Evolutionary conservation across 2,329 filamentous ascomycete genomes (phyloP).

Genomic region (Rutstroemia sydowiana): DNA sequence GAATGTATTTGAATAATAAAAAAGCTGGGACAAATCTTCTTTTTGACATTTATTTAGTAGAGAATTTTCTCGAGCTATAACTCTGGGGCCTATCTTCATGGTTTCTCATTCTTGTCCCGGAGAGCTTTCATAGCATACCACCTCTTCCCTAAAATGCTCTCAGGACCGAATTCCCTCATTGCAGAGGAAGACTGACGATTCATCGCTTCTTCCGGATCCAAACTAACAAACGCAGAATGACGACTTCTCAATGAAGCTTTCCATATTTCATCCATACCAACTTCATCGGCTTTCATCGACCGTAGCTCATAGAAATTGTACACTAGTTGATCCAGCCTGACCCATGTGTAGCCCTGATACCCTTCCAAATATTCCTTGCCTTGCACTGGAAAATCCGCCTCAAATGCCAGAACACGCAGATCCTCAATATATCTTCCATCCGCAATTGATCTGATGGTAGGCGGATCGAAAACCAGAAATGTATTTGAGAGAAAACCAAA

Average conservation of each 20-base stretch:
- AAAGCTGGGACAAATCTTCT: no score
- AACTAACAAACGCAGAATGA: constrained; percentile 6
- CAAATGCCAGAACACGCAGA: neutral
- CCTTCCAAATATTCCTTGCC: neutral
- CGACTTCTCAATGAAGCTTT: constrained; percentile 1
- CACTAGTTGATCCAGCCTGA: neutral
- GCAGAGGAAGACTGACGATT: neutral
- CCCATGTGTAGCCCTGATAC: neutral
- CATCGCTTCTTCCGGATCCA: constrained; percentile 7
- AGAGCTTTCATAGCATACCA: neutral
- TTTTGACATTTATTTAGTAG: no score
- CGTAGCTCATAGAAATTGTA: constrained; percentile 10
- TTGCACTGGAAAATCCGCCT: neutral
- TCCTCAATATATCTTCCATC: neutral
- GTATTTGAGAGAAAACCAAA: neutral
- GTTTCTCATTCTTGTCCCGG: no score
- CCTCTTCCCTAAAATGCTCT: neutral
- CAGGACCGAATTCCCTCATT: neutral
- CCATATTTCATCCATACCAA: constrained; percentile 13
- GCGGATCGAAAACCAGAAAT: neutral
- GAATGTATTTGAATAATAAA: no score
- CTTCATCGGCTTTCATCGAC: neutral
- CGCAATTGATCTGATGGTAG: neutral
- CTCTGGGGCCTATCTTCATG: no score
- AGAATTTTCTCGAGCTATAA: no score